phyloP scores from a whole-genome alignment of 768 basidiomycete genomes.

The Xerocomellus chrysenteron region DNA sequence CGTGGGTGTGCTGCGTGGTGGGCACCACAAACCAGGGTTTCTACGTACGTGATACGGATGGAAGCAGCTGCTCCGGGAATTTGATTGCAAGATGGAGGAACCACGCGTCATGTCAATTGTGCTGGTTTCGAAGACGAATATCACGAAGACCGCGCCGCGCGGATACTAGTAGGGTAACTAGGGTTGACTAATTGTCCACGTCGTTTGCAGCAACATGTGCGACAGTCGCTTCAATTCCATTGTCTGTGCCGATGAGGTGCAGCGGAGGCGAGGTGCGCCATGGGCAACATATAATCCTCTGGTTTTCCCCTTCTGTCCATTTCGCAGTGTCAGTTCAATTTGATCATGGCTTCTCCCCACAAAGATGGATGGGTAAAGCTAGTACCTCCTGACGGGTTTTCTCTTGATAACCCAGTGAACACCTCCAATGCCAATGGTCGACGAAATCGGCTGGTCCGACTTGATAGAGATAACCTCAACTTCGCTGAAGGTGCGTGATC shows the following conservation, averaged over 20 bases:
- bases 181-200: too few species aligned
- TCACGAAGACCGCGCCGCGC: too few species aligned
- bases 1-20: too few species aligned
- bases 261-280: not conserved
- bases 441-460: constrained; percentile 39
- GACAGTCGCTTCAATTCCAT: not conserved
- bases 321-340: constrained; percentile 2
- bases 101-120: too few species aligned
- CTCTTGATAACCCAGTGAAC: constrained; percentile 44
- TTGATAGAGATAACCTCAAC: constrained; percentile 36
- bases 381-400: constrained; percentile 32
- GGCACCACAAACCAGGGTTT: too few species aligned
- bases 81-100: too few species aligned
- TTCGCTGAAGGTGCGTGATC: constrained; percentile 42
- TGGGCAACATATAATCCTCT: not conserved
- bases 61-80: too few species aligned
- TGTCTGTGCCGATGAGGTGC: constrained; percentile 3
- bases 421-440: constrained; percentile 27
- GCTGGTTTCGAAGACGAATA: too few species aligned
- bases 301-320: not conserved
- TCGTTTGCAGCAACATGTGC: not conserved
- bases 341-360: constrained; percentile 18
- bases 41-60: too few species aligned
- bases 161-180: too few species aligned
- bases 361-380: constrained; percentile 23